Conservation (phyloP, 2,329 filamentous ascomycete genomes). For the Alternaria burnsii region DNA sequence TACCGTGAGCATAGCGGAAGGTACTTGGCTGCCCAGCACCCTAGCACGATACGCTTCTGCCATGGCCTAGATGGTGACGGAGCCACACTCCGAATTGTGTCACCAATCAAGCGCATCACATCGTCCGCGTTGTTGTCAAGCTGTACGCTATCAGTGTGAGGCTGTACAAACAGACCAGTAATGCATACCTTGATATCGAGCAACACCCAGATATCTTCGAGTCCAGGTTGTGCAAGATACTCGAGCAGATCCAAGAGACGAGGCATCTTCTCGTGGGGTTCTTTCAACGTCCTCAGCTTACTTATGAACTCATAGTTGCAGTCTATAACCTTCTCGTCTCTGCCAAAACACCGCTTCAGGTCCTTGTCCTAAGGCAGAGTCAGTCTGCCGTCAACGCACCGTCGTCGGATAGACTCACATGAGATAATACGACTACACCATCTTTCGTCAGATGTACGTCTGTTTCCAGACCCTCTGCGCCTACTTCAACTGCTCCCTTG, state of each 20-base stretch:
- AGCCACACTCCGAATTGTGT: constrained; percentile 65
- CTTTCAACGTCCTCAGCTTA: constrained; percentile 70
- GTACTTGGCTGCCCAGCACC: constrained; percentile 82
- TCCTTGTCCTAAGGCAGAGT: constrained; percentile 68
- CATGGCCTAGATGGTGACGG: constrained; percentile 64
- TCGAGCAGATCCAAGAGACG: constrained; percentile 76
- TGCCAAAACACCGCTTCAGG: constrained; percentile 82
- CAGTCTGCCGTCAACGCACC: constrained; percentile 2
- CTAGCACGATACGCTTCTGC: constrained; percentile 77
- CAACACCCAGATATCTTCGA: constrained; percentile 78
- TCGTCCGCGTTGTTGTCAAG: constrained; percentile 73
- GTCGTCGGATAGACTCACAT: constrained; percentile 62
- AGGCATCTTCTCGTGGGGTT: constrained; percentile 76
- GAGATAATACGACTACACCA: constrained; percentile 83
- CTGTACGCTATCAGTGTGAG: constrained; percentile 50
- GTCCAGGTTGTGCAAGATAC: constrained; percentile 71
- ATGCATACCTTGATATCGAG: constrained; percentile 82
- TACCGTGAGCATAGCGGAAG: constrained; percentile 69
- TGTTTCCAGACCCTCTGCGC: constrained; percentile 85
- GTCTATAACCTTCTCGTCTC: constrained; percentile 75
- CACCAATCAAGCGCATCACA: constrained; percentile 74
- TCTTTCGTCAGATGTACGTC: constrained; percentile 86
- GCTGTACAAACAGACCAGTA: not conserved
- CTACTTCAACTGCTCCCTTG: constrained; percentile 73
- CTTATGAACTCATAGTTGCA: constrained; percentile 79